phyloP scores from a whole-genome alignment of 768 basidiomycete species.

The Leccinum rimulosum region DNA sequence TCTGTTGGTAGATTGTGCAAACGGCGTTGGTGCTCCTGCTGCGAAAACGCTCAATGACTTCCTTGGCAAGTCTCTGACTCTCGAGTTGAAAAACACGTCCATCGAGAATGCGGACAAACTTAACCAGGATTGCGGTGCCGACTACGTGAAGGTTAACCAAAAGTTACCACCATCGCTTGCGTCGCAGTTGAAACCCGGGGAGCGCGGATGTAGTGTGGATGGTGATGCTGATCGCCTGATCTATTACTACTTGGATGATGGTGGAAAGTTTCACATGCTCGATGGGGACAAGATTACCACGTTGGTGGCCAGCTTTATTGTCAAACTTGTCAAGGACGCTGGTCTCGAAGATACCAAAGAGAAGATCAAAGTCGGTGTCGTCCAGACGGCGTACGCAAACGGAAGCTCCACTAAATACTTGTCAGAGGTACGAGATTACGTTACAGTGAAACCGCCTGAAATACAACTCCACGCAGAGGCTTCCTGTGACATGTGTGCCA shows the following conservation, averaged over 20 bases:
- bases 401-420: constrained; percentile 95
- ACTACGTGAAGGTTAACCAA: constrained; percentile 95
- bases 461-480: constrained; percentile 50
- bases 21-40: constrained; percentile 87
- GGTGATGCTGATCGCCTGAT: constrained; percentile 98
- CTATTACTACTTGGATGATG: constrained; percentile 87
- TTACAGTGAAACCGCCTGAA: background rate
- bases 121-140: constrained; percentile 90
- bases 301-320: constrained; percentile 89
- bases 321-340: constrained; percentile 82
- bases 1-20: constrained; percentile 94
- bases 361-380: constrained; percentile 83
- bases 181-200: constrained; percentile 59
- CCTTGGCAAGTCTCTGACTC: constrained; percentile 57
- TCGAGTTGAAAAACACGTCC: constrained; percentile 69
- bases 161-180: constrained; percentile 76
- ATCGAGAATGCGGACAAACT: constrained; percentile 66
- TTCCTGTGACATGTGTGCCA: constrained; percentile 92
- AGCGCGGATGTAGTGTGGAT: constrained; percentile 90
- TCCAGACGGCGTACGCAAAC: constrained; percentile 99
- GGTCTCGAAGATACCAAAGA: constrained; percentile 59
- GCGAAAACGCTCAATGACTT: constrained; percentile 58
- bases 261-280: constrained; percentile 80
- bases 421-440: constrained; percentile 52
- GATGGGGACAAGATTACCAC: constrained; percentile 99